These are phyloP conservation scores for Amyloporia xantha DNA, from an alignment of 768 basidiomycete genomes.

Conservation along the genomic window DNA sequence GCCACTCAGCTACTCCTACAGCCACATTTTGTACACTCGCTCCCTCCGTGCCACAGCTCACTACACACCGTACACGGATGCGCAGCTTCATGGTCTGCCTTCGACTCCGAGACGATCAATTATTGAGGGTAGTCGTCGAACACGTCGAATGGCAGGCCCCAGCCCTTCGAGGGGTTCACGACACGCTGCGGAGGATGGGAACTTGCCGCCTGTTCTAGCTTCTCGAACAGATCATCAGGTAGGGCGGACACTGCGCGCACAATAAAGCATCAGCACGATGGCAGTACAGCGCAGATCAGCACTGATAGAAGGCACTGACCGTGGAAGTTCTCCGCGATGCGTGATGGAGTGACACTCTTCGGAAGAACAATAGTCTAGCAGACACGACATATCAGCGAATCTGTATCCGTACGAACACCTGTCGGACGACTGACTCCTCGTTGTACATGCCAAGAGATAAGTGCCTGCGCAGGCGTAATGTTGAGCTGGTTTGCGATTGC, in stretches of 20 bases:
- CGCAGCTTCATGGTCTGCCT: no score
- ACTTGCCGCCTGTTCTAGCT: constrained; percentile 43
- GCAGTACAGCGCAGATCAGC: not conserved
- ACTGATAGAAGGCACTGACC: constrained; percentile 27
- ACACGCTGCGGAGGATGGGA: constrained; percentile 51
- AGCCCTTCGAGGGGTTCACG: constrained; percentile 51
- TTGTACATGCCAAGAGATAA: constrained; percentile 74
- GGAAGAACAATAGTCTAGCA: constrained; percentile 61
- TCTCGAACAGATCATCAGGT: constrained; percentile 33
- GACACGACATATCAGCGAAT: not conserved
- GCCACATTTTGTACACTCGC: no score
- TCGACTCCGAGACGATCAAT: no score
- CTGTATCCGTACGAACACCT: not conserved
- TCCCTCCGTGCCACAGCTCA: no score
- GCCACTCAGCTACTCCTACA: no score
- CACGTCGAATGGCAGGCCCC: constrained; percentile 58
- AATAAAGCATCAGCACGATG: not conserved
- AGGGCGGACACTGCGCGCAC: constrained; percentile 27
- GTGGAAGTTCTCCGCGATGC: constrained; percentile 66
- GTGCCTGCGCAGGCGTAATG: constrained; percentile 69
- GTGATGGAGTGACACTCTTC: constrained; percentile 67
- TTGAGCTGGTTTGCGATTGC: constrained; percentile 53
- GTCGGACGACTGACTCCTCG: constrained; percentile 48
- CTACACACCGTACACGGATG: no score
- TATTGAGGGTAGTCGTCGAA: constrained; percentile 38